These are phyloP conservation scores for Lachnellula hyalina DNA, from an alignment of 2,329 filamentous ascomycete species.

Conservation along the genomic window DNA sequence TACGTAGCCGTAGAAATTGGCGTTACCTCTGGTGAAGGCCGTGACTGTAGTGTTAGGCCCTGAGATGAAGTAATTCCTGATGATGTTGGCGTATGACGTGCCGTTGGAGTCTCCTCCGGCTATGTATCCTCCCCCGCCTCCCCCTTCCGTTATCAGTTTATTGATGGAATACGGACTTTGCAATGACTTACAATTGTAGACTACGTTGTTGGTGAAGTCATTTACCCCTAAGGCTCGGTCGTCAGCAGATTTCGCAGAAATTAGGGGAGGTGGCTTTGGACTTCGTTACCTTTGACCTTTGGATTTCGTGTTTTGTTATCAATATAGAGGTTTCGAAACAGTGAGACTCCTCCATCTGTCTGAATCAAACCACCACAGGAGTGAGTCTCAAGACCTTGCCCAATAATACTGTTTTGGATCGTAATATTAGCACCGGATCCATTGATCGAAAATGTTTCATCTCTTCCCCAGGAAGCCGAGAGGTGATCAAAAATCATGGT, in stretches of 20 bases:
- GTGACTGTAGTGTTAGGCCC: slow-evolving; percentile 40
- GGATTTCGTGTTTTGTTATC: slow-evolving; percentile 2
- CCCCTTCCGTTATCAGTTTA: not conserved
- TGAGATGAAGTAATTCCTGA: slow-evolving; percentile 53
- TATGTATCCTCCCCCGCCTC: slow-evolving; percentile 25
- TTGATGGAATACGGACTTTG: slow-evolving; percentile 36
- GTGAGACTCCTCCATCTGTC: not conserved
- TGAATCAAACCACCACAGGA: not conserved
- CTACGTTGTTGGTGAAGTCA: slow-evolving; percentile 46
- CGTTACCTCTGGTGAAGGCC: slow-evolving; percentile 1
- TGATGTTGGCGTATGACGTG: slow-evolving; percentile 45
- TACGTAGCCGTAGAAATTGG: not conserved
- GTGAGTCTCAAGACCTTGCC: slow-evolving; percentile 1
- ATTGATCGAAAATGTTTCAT: not conserved
- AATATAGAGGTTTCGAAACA: slow-evolving; percentile 2
- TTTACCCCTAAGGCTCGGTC: slow-evolving; percentile 51
- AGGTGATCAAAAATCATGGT: slow-evolving; percentile 54
- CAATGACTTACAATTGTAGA: slow-evolving; percentile 52
- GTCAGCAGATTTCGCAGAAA: slow-evolving; percentile 28
- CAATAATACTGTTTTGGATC: slow-evolving; percentile 1
- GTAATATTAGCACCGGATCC: not conserved
- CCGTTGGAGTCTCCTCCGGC: slow-evolving; percentile 41
- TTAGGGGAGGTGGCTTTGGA: slow-evolving; percentile 40
- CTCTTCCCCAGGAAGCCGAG: slow-evolving; percentile 39
- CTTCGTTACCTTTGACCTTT: slow-evolving; percentile 34